Evolutionary conservation across 129 eudicot species (phyloP).

Genomic region (Pseudognaphalium luteoalbum): DNA sequence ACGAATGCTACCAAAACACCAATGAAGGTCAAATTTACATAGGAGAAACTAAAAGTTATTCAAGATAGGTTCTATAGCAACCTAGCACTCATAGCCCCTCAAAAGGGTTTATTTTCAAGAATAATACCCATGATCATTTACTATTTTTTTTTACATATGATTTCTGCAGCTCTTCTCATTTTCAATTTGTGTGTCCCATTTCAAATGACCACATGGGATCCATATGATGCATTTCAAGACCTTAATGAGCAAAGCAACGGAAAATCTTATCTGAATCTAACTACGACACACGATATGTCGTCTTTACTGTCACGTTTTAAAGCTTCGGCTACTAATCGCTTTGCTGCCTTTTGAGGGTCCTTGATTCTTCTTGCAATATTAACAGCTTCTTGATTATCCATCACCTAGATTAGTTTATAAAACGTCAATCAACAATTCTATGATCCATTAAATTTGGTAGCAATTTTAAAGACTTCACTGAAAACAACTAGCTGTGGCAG

Average conservation of each 20-base stretch:
- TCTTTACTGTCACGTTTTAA: slow-evolving; percentile 75
- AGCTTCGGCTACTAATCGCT: slow-evolving; percentile 66
- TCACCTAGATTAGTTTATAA: slow-evolving; percentile 43
- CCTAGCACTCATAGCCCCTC: slow-evolving; percentile 26
- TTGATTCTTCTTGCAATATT: slow-evolving; percentile 53
- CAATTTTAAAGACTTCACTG: background rate
- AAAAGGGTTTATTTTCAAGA: slow-evolving; percentile 26
- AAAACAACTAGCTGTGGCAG: too few species aligned
- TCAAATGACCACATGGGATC: background rate
- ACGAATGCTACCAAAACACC: slow-evolving; percentile 11
- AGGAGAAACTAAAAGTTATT: slow-evolving; percentile 2
- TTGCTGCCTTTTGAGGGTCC: slow-evolving; percentile 74
- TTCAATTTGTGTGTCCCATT: slow-evolving; percentile 11
- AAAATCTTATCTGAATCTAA: slow-evolving; percentile 49
- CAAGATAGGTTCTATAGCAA: slow-evolving; percentile 27
- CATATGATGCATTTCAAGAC: slow-evolving; percentile 15
- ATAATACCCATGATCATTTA: slow-evolving; percentile 10
- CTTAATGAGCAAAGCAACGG: background rate
- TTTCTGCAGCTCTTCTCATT: slow-evolving; percentile 3
- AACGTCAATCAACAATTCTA: background rate
- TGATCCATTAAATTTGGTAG: background rate
- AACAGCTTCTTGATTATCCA: slow-evolving; percentile 68
- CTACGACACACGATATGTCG: slow-evolving; percentile 71
- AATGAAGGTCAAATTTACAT: slow-evolving; percentile 24
- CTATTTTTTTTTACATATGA: slow-evolving; percentile 33